These are phyloP conservation scores for Cercophora newfieldiana DNA, from an alignment of 495 filamentous ascomycete species.

Conservation along the genomic window DNA sequence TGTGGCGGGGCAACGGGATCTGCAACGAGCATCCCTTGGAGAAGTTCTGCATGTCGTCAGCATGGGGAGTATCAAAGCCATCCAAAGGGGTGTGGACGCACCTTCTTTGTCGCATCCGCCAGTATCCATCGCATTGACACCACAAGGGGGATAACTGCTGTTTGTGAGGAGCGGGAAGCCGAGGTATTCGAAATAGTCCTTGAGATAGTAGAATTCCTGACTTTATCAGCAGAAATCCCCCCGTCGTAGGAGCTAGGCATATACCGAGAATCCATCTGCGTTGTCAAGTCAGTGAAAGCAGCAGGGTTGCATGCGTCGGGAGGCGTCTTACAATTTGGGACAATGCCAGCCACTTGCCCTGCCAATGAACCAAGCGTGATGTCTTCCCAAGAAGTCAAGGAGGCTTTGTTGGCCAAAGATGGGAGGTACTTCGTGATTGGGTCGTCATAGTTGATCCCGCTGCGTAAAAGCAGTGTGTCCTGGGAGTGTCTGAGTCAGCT, in stretches of 20 bases:
- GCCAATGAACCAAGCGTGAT: conserved; percentile 50
- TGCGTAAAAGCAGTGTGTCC: conserved; percentile 27
- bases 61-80: neutral
- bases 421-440: conserved; percentile 48
- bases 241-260: neutral
- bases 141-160: conserved; percentile 28
- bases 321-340: conserved; percentile 34
- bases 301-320: no score
- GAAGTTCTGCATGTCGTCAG: conserved; percentile 35
- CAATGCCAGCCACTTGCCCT: conserved; percentile 47
- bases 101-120: conserved; percentile 19
- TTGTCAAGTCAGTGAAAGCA: neutral
- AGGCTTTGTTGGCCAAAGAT: conserved; percentile 35
- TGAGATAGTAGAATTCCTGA: conserved; percentile 29
- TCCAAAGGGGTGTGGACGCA: neutral
- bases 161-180: conserved; percentile 26
- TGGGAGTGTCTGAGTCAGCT: conserved; percentile 14
- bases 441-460: conserved; percentile 34
- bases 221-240: neutral
- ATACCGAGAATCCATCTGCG: conserved; percentile 27
- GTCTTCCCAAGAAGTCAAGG: conserved; percentile 44
- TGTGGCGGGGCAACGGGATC: conserved; percentile 42
- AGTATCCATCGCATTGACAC: conserved; percentile 22
- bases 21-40: conserved; percentile 36
- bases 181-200: conserved; percentile 26